Evolutionary conservation across 768 basidiomycete genomes (phyloP), one percentile per base, ranked within the genome.

Genomic region (Chlorophyllum brunneum): DNA sequence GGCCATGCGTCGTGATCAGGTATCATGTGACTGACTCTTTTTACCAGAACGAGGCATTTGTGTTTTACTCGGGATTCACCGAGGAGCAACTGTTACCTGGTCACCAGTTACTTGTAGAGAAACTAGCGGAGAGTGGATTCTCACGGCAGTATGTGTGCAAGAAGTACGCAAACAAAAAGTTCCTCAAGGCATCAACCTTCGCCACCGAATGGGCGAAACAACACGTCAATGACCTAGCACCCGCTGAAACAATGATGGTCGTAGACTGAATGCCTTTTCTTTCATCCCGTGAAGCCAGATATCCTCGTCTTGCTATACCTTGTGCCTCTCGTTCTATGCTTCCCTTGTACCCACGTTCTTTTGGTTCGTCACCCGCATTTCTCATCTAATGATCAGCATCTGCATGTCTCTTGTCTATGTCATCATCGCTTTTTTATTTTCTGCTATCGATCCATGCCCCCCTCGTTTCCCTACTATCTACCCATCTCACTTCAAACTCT

Each of bases 161-260:
- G 77, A 98, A 99, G 75, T 99, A 98, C 69, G 84, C 92, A 39
- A 82, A 90, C 78, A 97, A 95, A 84, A 95, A 93, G 70, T 98
- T 97, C 81, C 83, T 98, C 66, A 92, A 95, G 70, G 95, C 88
- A 26, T 85, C 87, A 16, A 67, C 80, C 33, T 91, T 83, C 62
- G 88, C 88, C 37, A 76, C 88, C 62, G 79, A 86, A 51, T 88
- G 85, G 85, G 86, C 87, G 38, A 80, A 73, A 59, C 69, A 65
- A 34, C 76, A 82, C 64, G 58, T 72, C 60, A 65, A 62, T 46
- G 72, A 62, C 51, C 68, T 69, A 29, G 61, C 64, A 43, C 59
- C 63, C 41, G 60, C 61, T 38, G 76, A 77, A 60, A 66, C 65
- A 41, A 79, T 79, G 76, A 67, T 73, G 55, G 67, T 78, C 54